Conservation (phyloP, 768 basidiomycete genomes). For the Lentinula sp. region DNA sequence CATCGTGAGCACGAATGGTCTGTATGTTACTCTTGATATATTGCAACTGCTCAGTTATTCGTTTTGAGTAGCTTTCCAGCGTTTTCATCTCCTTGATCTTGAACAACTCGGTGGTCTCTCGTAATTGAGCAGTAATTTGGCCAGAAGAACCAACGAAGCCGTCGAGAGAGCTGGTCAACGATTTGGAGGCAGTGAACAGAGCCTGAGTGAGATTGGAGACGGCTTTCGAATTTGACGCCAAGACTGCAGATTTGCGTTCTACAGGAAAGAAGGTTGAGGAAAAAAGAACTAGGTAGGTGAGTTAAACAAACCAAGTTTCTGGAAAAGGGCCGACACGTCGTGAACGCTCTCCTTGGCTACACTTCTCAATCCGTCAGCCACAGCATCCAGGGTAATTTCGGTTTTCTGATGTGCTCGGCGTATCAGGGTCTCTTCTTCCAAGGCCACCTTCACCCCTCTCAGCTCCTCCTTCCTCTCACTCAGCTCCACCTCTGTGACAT, state of each 20-base stretch:
- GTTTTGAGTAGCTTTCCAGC: conserved; percentile 41
- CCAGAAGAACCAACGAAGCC: conserved; percentile 54
- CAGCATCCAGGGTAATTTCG: conserved; percentile 63
- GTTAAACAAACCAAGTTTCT: conserved; percentile 67
- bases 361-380: conserved; percentile 64
- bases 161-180: conserved; percentile 52
- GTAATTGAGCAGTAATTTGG: conserved; percentile 48
- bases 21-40: conserved; percentile 46
- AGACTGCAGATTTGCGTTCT: conserved; percentile 71
- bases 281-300: not conserved
- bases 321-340: conserved; percentile 68
- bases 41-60: conserved; percentile 53
- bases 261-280: conserved; percentile 7
- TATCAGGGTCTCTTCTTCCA: conserved; percentile 79
- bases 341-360: conserved; percentile 61
- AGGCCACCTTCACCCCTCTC: conserved; percentile 43
- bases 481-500: conserved; percentile 46
- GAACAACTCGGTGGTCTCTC: conserved; percentile 50
- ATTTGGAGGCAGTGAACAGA: conserved; percentile 46
- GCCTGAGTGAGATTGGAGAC: conserved; percentile 59
- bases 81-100: conserved; percentile 51
- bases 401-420: conserved; percentile 73
- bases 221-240: conserved; percentile 58
- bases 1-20: conserved; percentile 51
- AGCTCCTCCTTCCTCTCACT: conserved; percentile 52